Evolutionary conservation across 1,284 basidiomycete genomes (phyloP), one percentile per base, ranked within the genome.

Genomic region (Papiliotrema flavescens): DNA sequence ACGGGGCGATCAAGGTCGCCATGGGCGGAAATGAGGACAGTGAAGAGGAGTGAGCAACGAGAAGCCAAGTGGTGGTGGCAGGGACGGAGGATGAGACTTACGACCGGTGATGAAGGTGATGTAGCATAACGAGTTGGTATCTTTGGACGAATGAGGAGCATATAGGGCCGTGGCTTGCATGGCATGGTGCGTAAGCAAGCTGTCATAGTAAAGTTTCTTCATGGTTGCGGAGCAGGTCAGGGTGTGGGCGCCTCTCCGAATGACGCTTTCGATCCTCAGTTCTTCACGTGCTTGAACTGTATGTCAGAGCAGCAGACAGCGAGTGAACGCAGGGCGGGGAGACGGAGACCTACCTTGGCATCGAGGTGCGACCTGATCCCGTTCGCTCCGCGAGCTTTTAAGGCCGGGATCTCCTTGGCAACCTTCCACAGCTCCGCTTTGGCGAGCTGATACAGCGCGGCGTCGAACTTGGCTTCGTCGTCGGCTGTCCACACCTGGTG

Each of bases 21-120:
- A 51, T 77, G 71, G 86, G 86, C 60, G 85, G 85, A 19, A 76
- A 58, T 17, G 64, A 67, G 19, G 82, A 76, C 46, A 84, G 84
- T 50, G 84, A 59, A 35, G 50, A 54, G 32, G 26, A 36, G 45
- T 36, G 45, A 17, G 7, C 15, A 46, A 6, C 26, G 20, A 14
- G 7, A 42, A 23, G 5, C 36, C 48, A 41, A 24, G 20, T 3
- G 5, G 19, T 22, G 50, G 11, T 11, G 35, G 11, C 35, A 36
- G 35, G 35, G 35, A 9, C 11, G 35, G 35, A 9, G 35, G 35
- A n/a, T n/a, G n/a, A n/a, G n/a, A n/a, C n/a, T n/a, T n/a, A n/a
- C n/a, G n/a, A n/a, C n/a, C n/a, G 28, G 28, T 32, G 11, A 32
- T 32, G 28, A 32, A 32, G 28, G 5, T 32, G 11, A 32, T 32